A percentile compares a stretch with the other conserved stretches of the same genome.
Conservation (phyloP, 2,329 filamentous ascomycete genomes). For the Fonsecaea pedrosoi region DNA sequence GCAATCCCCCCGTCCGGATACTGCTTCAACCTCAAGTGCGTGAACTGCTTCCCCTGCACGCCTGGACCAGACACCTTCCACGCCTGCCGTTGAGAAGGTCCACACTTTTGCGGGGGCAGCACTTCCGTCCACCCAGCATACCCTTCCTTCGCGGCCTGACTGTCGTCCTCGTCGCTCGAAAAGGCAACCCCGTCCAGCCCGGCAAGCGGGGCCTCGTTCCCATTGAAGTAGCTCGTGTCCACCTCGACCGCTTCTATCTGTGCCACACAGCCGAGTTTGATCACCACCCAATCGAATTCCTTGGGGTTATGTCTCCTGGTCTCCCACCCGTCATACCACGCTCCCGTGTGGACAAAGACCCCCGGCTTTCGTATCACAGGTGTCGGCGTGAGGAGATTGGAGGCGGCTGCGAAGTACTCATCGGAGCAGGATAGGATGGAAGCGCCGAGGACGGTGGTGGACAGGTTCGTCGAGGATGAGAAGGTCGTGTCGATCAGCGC, state of each 20-base stretch:
- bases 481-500: slow-evolving; percentile 62
- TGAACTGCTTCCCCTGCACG: slow-evolving; percentile 46
- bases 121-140: slow-evolving; percentile 50
- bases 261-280: slow-evolving; percentile 53
- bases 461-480: slow-evolving; percentile 60
- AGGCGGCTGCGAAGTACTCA: slow-evolving; percentile 67
- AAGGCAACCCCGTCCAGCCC: slow-evolving; percentile 47
- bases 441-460: slow-evolving; percentile 56
- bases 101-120: slow-evolving; percentile 48
- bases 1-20: slow-evolving; percentile 56
- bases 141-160: slow-evolving; percentile 42
- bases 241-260: slow-evolving; percentile 52
- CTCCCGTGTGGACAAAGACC: slow-evolving; percentile 65
- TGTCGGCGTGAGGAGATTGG: slow-evolving; percentile 65
- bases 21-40: slow-evolving; percentile 53
- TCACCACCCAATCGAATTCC: slow-evolving; percentile 66
- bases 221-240: slow-evolving; percentile 54
- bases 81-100: slow-evolving; percentile 51
- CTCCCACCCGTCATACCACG: slow-evolving; percentile 72
- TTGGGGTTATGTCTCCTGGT: slow-evolving; percentile 66
- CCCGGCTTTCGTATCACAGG: slow-evolving; percentile 63
- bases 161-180: slow-evolving; percentile 40
- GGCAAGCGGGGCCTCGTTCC: slow-evolving; percentile 55
- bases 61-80: slow-evolving; percentile 45
- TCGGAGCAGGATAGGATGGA: slow-evolving; percentile 63